Evolutionary conservation across 768 basidiomycete genomes (phyloP).

Genomic region (Mycena amicta): DNA sequence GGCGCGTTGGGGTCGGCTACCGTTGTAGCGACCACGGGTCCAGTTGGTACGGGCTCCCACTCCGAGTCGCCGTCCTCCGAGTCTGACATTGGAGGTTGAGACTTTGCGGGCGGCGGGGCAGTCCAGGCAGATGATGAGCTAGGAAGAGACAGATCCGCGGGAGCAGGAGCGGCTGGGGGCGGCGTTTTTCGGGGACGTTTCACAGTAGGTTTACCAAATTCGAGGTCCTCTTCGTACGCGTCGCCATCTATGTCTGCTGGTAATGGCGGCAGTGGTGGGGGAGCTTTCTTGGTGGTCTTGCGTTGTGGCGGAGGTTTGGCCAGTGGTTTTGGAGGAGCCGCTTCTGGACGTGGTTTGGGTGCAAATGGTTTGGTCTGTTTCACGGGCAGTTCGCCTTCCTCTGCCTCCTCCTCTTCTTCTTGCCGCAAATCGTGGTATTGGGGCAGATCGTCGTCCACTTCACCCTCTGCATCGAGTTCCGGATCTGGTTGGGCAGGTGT

Average conservation of each 20-base stretch:
- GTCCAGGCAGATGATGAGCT: conserved; percentile 18
- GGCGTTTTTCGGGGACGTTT: conserved; percentile 24
- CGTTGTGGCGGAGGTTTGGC: conserved; percentile 21
- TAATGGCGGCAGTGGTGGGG: conserved; percentile 19
- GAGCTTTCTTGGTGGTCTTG: conserved; percentile 20
- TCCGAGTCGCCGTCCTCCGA: conserved; percentile 61
- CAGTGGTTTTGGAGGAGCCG: conserved; percentile 31
- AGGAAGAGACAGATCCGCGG: conserved; percentile 23
- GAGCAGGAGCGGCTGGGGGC: conserved; percentile 29
- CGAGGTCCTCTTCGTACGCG: conserved; percentile 50
- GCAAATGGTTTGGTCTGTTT: conserved; percentile 27
- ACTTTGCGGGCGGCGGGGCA: conserved; percentile 20
- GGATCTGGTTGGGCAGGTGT: conserved; percentile 26
- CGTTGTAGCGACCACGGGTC: conserved; percentile 9
- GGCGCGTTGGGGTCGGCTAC: too few relatives aligned
- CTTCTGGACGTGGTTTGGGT: conserved; percentile 28
- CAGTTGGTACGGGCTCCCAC: conserved; percentile 33
- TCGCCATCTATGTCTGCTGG: conserved; percentile 25
- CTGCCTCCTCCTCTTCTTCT: conserved; percentile 42
- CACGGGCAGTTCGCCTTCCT: conserved; percentile 33
- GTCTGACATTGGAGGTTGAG: conserved; percentile 25
- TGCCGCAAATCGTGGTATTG: conserved; percentile 25
- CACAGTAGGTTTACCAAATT: conserved; percentile 44
- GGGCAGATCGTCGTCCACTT: conserved; percentile 45
- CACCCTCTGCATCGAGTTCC: conserved; percentile 34